Base-by-base conservation (phyloP, 1,139 yeast genomes). In the Diutina siamensis region DNA sequence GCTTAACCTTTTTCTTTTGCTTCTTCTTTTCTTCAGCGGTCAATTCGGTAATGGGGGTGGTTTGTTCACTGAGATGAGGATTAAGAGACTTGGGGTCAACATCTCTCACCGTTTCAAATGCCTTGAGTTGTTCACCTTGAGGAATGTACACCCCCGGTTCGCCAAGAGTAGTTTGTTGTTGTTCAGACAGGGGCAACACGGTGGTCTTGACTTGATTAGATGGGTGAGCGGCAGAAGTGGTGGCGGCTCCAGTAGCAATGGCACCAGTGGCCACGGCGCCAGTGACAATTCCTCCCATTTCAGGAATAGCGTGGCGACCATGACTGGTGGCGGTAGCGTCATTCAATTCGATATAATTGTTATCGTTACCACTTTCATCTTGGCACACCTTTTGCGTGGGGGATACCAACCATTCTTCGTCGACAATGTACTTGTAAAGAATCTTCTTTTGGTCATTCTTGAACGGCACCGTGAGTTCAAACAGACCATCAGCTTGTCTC, bases 341-440 rank as follows among this genome's bases (percentile, higher is more conserved):
- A 10, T 63, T 59, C 18, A 58, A 56, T 40, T 64, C 68, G 50
- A 83, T 60, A 38, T 67, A 72, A 57, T 84, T 84, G 67, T 83
- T 83, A 44, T 70, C 72, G 54, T 71, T 79, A 12, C 87, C 89
- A 31, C 63, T 56, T 8, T 64, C 76, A 51, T 73, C 80, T 20
- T 65, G 64, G 49, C 66, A 64, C 38, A 68, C 60, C 49, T 67
- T 67, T 54, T 73, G 79, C 15, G 63, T 57, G 3, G 64, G 58
- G 47, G 76, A 73, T 19, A 75, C 69, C 33, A 58, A 55, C 94
- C 94, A 84, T 36, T 74, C 74, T 35, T 83, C 89, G 57, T 84
- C 89, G 45, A 83, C 85, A 47, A 84, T 75, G 57, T 78, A 84
- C 64, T 84, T 83, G 67, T 80, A 83, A 46, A 69, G 62, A 21